Evolutionary conservation across 73 alveolate genomes (phyloP), one percentile per base, ranked within the genome.

Genomic region (Stentor roeselii): DNA sequence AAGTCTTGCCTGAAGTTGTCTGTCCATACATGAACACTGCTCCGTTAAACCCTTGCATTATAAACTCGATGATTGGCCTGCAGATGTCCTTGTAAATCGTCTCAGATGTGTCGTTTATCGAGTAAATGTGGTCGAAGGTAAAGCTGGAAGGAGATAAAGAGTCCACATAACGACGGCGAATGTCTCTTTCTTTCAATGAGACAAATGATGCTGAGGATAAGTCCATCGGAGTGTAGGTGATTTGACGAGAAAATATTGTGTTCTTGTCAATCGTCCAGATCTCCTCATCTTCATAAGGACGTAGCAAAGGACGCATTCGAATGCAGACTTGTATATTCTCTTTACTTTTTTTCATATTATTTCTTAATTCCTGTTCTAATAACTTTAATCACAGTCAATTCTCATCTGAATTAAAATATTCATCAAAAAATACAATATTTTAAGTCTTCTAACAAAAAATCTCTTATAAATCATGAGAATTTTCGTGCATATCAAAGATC

Each of bases 1-100:
- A 96, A 1, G 99, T 96, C 84, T 96, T 96, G 14, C 99, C 99
- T 42, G 97, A 89, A 58, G 99, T 96, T 15, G 99, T 96, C 75
- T 96, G 95, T 3, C 99, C 99, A 87, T 96, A 96, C 97, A 93
- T 95, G 83, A 96, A 96, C 4, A 96, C 90, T 27, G 98, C 90
- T 42, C 99, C 98, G 87, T 96, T 95, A 87, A 83, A 96, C 76
- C 99, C 99, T 38, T 91, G 83, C 60, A 96, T 82, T 3, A 93
- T 97, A 35, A 97, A 91, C 21, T 93, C 90, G 21, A 94, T 92
- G 31, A 95, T 96, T 50, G 95, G 98, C 87, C 93, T 93, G 11
- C 98, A 95, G 85, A 95, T 95, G 59, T 85, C 96, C 89, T 96
- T 93, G 87, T 96, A 96, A 34, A 96, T 95, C 67, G 89, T 86